Evolutionary conservation across 257 asterid genomes (phyloP).

Genomic region (Nicotiana otophora): DNA sequence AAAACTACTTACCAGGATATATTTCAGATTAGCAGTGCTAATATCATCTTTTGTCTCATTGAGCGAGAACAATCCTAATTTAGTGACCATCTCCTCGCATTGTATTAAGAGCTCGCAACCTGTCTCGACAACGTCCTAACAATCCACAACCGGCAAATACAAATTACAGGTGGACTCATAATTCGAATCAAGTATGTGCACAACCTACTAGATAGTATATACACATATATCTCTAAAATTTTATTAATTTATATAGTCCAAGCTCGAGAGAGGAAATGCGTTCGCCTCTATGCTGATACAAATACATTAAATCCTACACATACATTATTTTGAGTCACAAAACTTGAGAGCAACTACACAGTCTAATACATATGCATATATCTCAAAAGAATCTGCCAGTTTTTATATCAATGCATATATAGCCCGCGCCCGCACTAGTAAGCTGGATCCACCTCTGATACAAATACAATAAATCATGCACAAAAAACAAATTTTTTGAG

Average conservation of each 20-base stretch:
- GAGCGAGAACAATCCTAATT: constrained; percentile 69
- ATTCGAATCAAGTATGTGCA: not conserved
- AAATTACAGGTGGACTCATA: not conserved
- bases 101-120: constrained; percentile 63
- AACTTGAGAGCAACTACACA: not conserved
- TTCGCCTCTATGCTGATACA: not conserved
- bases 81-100: constrained; percentile 84
- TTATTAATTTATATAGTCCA: too few relatives aligned
- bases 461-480: not conserved
- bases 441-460: not conserved
- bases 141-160: not conserved
- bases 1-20: constrained; percentile 56
- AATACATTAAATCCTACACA: not conserved
- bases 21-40: constrained; percentile 78
- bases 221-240: not conserved
- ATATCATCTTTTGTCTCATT: constrained; percentile 92
- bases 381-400: not conserved
- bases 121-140: constrained; percentile 54
- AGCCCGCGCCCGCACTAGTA: too few relatives aligned
- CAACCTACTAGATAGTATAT: not conserved
- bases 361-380: not conserved
- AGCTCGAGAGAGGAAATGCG: not conserved
- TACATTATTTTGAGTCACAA: not conserved
- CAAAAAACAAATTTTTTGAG: not conserved
- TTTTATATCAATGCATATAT: too few relatives aligned